Base-by-base conservation (phyloP, 768 basidiomycete genomes). In the Plicaturopsis crispa region DNA sequence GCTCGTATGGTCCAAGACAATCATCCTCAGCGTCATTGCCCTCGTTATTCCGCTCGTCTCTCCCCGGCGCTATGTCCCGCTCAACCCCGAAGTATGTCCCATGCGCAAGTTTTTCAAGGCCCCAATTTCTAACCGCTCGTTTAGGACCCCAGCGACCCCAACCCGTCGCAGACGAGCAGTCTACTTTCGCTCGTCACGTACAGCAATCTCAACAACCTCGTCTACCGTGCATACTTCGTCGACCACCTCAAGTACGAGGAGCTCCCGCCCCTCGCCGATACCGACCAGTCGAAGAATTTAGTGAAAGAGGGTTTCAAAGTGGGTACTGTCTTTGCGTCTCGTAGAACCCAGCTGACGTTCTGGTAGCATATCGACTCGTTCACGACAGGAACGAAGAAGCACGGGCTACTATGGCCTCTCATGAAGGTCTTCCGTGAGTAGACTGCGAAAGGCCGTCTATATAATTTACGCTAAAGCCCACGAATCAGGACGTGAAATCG, bases 41-140 rank as follows among this genome's bases (percentile, higher is more conserved):
- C 54, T 73, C 2, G 38, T 71, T 7, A 56, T 82, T 21, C 82
- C 82, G 18, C 54, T 80, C 12, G 42, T 73, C 32, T 60, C 69
- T 31, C 81, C 82, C 4, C 61, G 75, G 12, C 62, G 62, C 33
- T 83, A 84, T 52, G 53, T 68, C 2, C 79, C 81, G 4, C 60
- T 74, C 17, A 71, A 84, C 46, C 69, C 74, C 2, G 61, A 66
- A 46, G 26, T 28, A 14, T 28, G 26, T n/a, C n/a, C n/a, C n/a
- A n/a, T n/a, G n/a, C n/a, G n/a, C n/a, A n/a, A n/a, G n/a, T n/a
- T n/a, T n/a, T n/a, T n/a, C n/a, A n/a, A n/a, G n/a, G n/a, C n/a
- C n/a, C n/a, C n/a, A n/a, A n/a, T n/a, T n/a, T n/a, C n/a, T n/a
- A n/a, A n/a, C n/a, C n/a, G n/a, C n/a, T n/a, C n/a, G n/a, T n/a